phyloP scores from a whole-genome alignment of 768 basidiomycete species.

The Termitomyces sp. region DNA sequence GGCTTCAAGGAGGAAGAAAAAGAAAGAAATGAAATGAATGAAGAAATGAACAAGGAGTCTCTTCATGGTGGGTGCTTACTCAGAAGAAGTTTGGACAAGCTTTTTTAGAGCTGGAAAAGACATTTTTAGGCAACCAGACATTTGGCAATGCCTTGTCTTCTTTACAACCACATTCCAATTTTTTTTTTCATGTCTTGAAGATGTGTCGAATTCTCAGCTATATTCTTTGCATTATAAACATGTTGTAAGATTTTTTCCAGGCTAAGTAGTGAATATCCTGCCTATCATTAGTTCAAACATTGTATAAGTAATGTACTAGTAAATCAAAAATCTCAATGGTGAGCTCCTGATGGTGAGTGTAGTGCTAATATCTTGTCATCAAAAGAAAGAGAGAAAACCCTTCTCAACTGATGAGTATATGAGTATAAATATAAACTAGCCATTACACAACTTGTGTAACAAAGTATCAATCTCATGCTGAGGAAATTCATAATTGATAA shows the following conservation, averaged over 20 bases:
- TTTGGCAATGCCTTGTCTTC: conserved; percentile 41
- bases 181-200: conserved; percentile 45
- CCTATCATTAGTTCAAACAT: neutral
- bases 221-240: conserved; percentile 26
- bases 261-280: conserved; percentile 35
- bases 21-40: no score
- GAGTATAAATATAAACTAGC: neutral
- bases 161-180: conserved; percentile 51
- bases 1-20: no score
- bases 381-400: conserved; percentile 32
- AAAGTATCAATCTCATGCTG: conserved; percentile 30
- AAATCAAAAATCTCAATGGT: conserved; percentile 33
- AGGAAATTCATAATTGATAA: conserved; percentile 37
- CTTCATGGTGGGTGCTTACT: conserved; percentile 26
- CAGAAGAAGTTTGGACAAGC: conserved; percentile 48
- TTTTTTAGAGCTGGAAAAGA: conserved; percentile 49
- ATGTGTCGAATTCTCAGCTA: conserved; percentile 22
- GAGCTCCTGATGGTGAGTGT: conserved; percentile 38
- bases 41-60: no score
- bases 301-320: conserved; percentile 6
- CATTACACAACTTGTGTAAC: conserved; percentile 34
- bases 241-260: conserved; percentile 33
- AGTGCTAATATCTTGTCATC: conserved; percentile 39
- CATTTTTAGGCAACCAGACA: conserved; percentile 51
- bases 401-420: conserved; percentile 25